These are phyloP conservation scores for Ormosia semicastrata DNA, from an alignment of 306 rosid species.

Conservation along the genomic window DNA sequence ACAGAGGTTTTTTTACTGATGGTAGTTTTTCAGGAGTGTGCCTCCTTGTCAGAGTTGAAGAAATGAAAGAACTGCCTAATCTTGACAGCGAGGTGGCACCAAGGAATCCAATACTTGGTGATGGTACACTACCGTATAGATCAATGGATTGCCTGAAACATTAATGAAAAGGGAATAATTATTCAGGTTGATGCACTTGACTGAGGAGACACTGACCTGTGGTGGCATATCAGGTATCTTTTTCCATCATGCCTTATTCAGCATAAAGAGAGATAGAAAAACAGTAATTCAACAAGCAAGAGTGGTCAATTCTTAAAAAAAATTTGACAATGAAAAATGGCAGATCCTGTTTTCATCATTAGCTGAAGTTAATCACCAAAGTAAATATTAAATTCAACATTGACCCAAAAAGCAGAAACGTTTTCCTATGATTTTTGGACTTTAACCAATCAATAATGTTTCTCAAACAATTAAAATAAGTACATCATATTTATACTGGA, in stretches of 20 bases:
- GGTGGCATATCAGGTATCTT: background rate
- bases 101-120: conserved; percentile 78
- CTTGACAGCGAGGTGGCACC: conserved; percentile 66
- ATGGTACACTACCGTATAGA: conserved; percentile 79
- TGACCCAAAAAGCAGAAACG: background rate
- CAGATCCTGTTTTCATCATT: background rate
- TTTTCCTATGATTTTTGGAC: background rate
- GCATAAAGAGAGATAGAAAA: background rate
- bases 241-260: background rate
- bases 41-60: conserved; percentile 67
- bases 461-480: too few species aligned
- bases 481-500: too few species aligned
- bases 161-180: background rate
- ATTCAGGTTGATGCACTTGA: background rate
- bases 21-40: conserved; percentile 60
- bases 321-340: background rate
- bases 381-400: background rate
- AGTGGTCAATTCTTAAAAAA: background rate
- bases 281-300: background rate
- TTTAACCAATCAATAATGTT: too few species aligned
- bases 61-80: conserved; percentile 76
- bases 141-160: conserved; percentile 93
- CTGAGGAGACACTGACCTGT: background rate
- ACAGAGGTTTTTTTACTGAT: conserved; percentile 45
- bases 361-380: background rate